Evolutionary conservation across 1,139 yeast species (phyloP), one percentile per base, ranked within the genome.

Genomic region (Geotrichum candidum): DNA sequence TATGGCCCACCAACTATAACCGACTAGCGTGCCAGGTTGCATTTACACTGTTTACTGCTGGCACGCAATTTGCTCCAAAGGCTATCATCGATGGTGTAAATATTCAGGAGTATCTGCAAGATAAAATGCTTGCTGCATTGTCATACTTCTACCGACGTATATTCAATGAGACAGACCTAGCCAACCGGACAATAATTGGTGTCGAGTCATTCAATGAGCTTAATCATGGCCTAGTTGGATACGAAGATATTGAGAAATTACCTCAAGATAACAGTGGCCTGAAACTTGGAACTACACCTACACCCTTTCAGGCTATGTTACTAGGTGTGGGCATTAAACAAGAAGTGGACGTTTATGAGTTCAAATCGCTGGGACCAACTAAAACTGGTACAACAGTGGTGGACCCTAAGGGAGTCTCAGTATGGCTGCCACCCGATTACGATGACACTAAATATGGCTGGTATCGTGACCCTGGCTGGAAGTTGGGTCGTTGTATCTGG

Each of bases 201-300:
- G 81, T 90, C 69, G 98, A 92, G 75, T 82, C 90, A 58, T 73
- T 92, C 77, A 92, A 92, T 72, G 98, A 92, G 72, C 97, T 98
- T 1, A 87, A 84, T 75, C 68, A 67, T 52, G 74, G 73, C 1
- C 60, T 69, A 5, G 65, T 72, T n/a, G 74, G 74, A 15, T 63
- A 63, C 56, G 63, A 65, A 10, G 68, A 72, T 58, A 64, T 72
- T 13, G 62, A 65, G n/a, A 61, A 35, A 11, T 61, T 70, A n/a
- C 72, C 75, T 6, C 53, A 57, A 6, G 70, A 66, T 7, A 71
- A 68, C 48, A 55, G 29, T 33, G 68, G 68, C 53, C 67, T 72
- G 54, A 67, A 69, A 54, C 66, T 72, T 6, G 73, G 74, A 3
- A 68, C 73, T 4, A 65, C 71, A 1, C 75, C 75, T 1, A 72